Percentiles rank a stretch among this genome's conserved stretches.
Evolutionary conservation across 257 asterid species (phyloP).

Genomic region (Nemophila menziesii): DNA sequence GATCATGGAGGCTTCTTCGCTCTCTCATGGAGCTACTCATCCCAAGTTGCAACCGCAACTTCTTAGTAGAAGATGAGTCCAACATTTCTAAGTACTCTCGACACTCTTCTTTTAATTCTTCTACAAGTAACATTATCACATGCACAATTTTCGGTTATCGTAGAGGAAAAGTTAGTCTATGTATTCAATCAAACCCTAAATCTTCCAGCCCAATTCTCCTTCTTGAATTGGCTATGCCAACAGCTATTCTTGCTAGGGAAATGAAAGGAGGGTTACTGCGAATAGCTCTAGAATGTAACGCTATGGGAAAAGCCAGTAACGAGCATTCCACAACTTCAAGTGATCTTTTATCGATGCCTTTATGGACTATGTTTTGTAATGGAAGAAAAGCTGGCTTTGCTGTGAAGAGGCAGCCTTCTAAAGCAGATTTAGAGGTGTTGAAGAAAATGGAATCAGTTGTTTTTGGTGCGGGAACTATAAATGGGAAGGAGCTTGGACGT

Average conservation of each 20-base stretch:
- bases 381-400: slow-evolving; percentile 50
- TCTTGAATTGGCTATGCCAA: slow-evolving; percentile 46
- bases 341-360: slow-evolving; percentile 33
- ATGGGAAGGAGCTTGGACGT: slow-evolving; percentile 12
- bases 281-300: slow-evolving; percentile 33
- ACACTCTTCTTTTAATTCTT: slow-evolving; percentile 7
- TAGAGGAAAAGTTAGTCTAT: slow-evolving; percentile 39
- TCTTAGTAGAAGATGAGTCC: slow-evolving; percentile 18
- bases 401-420: slow-evolving; percentile 20
- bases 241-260: slow-evolving; percentile 42
- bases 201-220: slow-evolving; percentile 34
- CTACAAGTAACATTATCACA: slow-evolving; percentile 15
- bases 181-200: slow-evolving; percentile 44
- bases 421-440: slow-evolving; percentile 29
- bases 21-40: slow-evolving; percentile 36
- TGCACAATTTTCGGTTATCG: slow-evolving; percentile 45
- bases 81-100: slow-evolving; percentile 1
- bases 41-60: slow-evolving; percentile 45
- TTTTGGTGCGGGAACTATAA: slow-evolving; percentile 39
- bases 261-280: slow-evolving; percentile 47
- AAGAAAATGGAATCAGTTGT: slow-evolving; percentile 24
- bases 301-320: not conserved
- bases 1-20: slow-evolving; percentile 65
- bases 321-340: slow-evolving; percentile 3
- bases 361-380: slow-evolving; percentile 49